Conservation (phyloP, 352 stramenopile species). For the Aphanomyces euteiches region DNA sequence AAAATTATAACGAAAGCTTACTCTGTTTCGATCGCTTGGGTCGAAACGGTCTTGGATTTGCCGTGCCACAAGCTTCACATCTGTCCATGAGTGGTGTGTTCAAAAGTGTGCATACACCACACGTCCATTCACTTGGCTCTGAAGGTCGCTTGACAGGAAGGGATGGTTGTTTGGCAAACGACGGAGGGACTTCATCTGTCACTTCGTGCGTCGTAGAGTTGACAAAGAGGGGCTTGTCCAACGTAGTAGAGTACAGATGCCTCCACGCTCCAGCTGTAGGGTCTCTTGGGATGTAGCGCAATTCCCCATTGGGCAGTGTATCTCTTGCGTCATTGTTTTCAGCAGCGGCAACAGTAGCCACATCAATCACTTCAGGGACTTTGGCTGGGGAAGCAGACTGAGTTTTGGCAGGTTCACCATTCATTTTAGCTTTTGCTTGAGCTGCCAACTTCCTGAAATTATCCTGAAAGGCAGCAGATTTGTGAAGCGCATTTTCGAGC, state of each 20-base stretch:
- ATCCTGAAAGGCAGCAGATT: slow-evolving; percentile 59
- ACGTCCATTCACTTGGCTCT: neutral
- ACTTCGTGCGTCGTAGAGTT: slow-evolving; percentile 74
- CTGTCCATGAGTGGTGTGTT: neutral
- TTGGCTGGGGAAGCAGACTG: slow-evolving; percentile 2
- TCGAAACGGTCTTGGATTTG: neutral
- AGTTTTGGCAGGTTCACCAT: slow-evolving; percentile 27
- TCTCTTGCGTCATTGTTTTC: neutral
- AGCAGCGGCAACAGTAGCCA: neutral
- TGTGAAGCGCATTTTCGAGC: slow-evolving; percentile 29
- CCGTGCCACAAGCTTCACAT: slow-evolving; percentile 6
- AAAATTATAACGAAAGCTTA: slow-evolving; percentile 16
- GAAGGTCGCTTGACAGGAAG: neutral
- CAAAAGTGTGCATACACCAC: neutral
- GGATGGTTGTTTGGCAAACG: neutral
- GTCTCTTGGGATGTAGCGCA: slow-evolving; percentile 20
- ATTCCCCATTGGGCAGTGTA: slow-evolving; percentile 14
- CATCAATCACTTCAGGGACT: slow-evolving; percentile 13
- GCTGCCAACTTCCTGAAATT: slow-evolving; percentile 72
- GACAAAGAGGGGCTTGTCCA: slow-evolving; percentile 71
- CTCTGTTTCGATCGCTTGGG: slow-evolving; percentile 12
- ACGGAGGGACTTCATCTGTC: neutral
- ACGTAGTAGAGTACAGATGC: slow-evolving; percentile 59
- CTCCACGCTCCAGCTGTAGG: slow-evolving; percentile 51
- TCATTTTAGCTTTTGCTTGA: slow-evolving; percentile 60